Evolutionary conservation across 2,329 filamentous ascomycete species (phyloP).

Genomic region (Pseudocercospora crystallina): DNA sequence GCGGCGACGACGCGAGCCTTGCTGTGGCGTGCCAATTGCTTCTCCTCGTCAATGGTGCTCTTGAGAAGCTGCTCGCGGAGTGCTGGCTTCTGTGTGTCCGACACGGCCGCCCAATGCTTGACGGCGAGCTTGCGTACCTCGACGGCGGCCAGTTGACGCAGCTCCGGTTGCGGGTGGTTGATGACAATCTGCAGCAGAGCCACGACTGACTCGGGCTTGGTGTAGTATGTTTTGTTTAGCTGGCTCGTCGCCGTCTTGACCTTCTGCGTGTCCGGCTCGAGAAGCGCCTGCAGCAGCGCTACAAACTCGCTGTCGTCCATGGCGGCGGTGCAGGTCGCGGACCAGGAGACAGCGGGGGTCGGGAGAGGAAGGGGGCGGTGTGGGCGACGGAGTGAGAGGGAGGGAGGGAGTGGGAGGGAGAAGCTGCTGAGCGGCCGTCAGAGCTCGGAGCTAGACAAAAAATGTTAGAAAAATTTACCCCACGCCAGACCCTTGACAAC

Average conservation of each 20-base stretch:
- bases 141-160: conserved; percentile 88
- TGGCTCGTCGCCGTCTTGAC: conserved; percentile 78
- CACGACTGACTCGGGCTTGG: conserved; percentile 76
- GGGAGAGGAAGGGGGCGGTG: too few relatives aligned
- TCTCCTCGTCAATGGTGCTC: conserved; percentile 76
- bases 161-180: conserved; percentile 67
- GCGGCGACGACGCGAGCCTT: conserved; percentile 83
- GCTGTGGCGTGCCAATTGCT: conserved; percentile 76
- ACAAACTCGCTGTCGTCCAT: conserved; percentile 71
- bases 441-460: too few relatives aligned
- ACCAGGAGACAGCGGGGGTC: neutral
- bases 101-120: conserved; percentile 80
- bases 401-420: too few relatives aligned
- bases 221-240: conserved; percentile 92
- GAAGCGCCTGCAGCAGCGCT: conserved; percentile 80
- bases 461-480: too few relatives aligned
- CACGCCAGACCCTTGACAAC: too few relatives aligned
- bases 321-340: neutral
- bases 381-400: too few relatives aligned
- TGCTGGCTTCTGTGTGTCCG: conserved; percentile 72
- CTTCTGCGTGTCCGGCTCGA: conserved; percentile 83
- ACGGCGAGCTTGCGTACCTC: conserved; percentile 79
- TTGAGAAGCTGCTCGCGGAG: conserved; percentile 82
- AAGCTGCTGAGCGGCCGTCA: too few relatives aligned
- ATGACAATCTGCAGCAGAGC: conserved; percentile 86